Conservation (phyloP, 768 basidiomycete species). For the Trametes meyenii region DNA sequence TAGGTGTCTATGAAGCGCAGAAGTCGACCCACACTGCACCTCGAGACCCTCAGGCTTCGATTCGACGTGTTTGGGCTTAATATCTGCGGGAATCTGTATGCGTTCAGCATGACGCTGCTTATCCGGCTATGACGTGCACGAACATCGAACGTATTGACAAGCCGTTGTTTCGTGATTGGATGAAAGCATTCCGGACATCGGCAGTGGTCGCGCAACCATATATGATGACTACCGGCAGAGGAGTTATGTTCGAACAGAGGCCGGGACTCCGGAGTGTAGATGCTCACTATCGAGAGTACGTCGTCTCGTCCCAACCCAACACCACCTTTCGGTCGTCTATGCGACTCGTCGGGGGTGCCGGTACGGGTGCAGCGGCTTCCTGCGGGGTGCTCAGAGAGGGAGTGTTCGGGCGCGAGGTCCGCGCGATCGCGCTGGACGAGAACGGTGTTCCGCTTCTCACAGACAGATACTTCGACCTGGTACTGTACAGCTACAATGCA, state of each 20-base stretch:
- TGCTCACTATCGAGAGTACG: slow-evolving; percentile 79
- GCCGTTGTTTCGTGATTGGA: slow-evolving; percentile 84
- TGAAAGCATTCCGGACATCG: slow-evolving; percentile 88
- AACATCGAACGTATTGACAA: slow-evolving; percentile 85
- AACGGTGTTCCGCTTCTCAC: background rate
- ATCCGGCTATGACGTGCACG: background rate
- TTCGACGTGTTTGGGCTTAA: slow-evolving; percentile 63
- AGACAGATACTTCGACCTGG: background rate
- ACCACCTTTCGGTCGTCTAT: slow-evolving; percentile 63
- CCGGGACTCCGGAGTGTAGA: background rate
- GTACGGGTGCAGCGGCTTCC: background rate
- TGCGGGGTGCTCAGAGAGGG: background rate
- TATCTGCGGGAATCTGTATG: slow-evolving; percentile 73
- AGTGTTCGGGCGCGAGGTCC: background rate
- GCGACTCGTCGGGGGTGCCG: slow-evolving; percentile 38
- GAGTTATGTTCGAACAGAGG: background rate
- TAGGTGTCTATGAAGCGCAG: background rate
- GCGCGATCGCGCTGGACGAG: background rate
- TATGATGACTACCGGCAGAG: slow-evolving; percentile 67
- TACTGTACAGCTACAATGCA: too few species aligned
- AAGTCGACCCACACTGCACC: slow-evolving; percentile 63
- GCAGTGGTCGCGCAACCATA: slow-evolving; percentile 94
- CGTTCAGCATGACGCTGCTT: background rate
- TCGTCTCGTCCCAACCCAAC: slow-evolving; percentile 72
- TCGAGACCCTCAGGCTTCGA: slow-evolving; percentile 65